Evolutionary conservation across 768 basidiomycete genomes (phyloP).

Genomic region (Suillus decipiens): DNA sequence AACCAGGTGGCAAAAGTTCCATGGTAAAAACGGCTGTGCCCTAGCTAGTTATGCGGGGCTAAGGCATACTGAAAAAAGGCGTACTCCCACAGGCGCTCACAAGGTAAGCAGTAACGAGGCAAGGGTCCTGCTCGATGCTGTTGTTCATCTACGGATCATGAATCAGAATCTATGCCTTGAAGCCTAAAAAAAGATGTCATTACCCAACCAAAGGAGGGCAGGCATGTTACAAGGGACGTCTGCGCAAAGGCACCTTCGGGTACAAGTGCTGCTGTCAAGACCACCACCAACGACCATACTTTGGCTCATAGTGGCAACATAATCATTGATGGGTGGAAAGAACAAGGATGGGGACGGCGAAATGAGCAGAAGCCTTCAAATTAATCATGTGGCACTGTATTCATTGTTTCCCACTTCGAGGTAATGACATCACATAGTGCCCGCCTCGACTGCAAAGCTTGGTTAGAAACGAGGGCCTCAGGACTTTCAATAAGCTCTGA

Average conservation of each 20-base stretch:
- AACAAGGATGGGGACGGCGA: background rate
- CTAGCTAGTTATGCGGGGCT: constrained; percentile 2
- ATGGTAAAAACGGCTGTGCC: too few relatives aligned
- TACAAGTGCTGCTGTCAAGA: constrained; percentile 22
- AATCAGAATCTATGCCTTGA: background rate
- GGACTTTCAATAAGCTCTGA: background rate
- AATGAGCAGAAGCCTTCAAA: background rate
- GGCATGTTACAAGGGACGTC: constrained; percentile 23
- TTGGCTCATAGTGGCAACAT: constrained; percentile 9
- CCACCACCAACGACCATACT: constrained; percentile 18
- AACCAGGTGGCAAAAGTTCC: constrained; percentile 39
- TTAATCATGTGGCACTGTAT: background rate
- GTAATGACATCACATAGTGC: too few relatives aligned
- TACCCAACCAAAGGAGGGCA: constrained; percentile 29
- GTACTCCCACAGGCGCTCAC: constrained; percentile 45
- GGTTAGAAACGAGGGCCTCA: background rate
- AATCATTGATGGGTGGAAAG: constrained; percentile 11
- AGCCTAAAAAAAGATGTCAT: background rate
- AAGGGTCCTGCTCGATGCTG: constrained; percentile 47
- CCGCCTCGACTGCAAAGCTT: background rate
- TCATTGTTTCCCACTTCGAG: constrained; percentile 15
- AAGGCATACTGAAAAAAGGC: constrained; percentile 22
- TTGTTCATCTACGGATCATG: constrained; percentile 35
- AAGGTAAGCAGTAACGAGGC: constrained; percentile 44
- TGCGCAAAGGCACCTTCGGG: constrained; percentile 26